Percentiles rank a stretch among this genome's conserved stretches.
Evolutionary conservation across 2,329 filamentous ascomycete genomes (phyloP).

Genomic region (Didymella keratinophila): DNA sequence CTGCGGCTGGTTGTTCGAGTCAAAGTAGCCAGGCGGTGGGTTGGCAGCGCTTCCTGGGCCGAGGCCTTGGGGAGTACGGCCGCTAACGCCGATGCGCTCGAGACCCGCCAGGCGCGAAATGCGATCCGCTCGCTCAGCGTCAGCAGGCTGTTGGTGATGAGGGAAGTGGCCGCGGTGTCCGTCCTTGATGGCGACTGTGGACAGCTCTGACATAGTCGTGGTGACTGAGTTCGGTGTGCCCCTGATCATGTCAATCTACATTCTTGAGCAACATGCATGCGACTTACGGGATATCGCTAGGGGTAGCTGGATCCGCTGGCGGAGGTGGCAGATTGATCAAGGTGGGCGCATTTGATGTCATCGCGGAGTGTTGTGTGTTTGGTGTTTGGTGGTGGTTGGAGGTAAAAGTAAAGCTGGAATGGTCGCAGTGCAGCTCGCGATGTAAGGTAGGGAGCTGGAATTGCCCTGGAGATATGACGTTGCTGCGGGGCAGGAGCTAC

Average conservation of each 20-base stretch:
- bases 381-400: background rate
- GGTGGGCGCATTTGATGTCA: slow-evolving; percentile 63
- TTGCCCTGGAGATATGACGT: slow-evolving; percentile 15
- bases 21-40: slow-evolving; percentile 73
- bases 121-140: slow-evolving; percentile 91
- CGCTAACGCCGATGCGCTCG: slow-evolving; percentile 82
- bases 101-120: slow-evolving; percentile 95
- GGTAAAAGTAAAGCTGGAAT: background rate
- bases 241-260: slow-evolving; percentile 55
- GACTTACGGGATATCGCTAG: slow-evolving; percentile 86
- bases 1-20: slow-evolving; percentile 71
- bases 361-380: slow-evolving; percentile 23
- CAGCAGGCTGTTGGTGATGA: slow-evolving; percentile 72
- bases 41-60: slow-evolving; percentile 55
- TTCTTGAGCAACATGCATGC: background rate
- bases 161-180: slow-evolving; percentile 85
- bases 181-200: slow-evolving; percentile 95
- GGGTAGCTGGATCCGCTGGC: slow-evolving; percentile 82
- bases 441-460: slow-evolving; percentile 14
- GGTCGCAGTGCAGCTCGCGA: slow-evolving; percentile 6
- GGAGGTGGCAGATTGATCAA: slow-evolving; percentile 86
- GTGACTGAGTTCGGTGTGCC: slow-evolving; percentile 93
- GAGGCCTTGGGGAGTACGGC: slow-evolving; percentile 59
- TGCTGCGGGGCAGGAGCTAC: slow-evolving; percentile 17
- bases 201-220: slow-evolving; percentile 89